phyloP scores from a whole-genome alignment of 164 flowering plant species.

The Piper betle region DNA sequence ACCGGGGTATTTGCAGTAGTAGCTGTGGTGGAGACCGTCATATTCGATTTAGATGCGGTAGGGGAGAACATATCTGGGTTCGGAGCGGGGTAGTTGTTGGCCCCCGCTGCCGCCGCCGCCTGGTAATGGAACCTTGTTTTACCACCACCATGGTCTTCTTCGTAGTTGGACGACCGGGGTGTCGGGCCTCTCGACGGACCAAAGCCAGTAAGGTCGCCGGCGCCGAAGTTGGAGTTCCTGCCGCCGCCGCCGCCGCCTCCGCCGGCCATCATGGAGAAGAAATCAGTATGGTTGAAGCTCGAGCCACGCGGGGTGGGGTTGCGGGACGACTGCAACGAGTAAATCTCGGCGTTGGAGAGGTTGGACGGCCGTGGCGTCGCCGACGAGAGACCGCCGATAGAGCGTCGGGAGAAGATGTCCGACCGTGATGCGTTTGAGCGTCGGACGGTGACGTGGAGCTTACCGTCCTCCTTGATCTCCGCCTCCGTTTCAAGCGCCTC shows the following conservation, averaged over 20 bases:
- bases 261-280: conserved; percentile 61
- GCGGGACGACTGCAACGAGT: conserved; percentile 10
- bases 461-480: conserved; percentile 71
- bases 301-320: conserved; percentile 14
- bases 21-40: neutral
- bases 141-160: conserved; percentile 46
- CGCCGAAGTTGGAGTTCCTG: conserved; percentile 36
- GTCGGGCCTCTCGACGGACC: conserved; percentile 53
- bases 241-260: too few species aligned
- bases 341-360: conserved; percentile 15
- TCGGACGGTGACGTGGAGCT: conserved; percentile 75
- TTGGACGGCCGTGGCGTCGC: conserved; percentile 53
- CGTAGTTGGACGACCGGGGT: conserved; percentile 69
- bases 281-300: conserved; percentile 13
- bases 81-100: conserved; percentile 59
- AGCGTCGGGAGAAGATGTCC: conserved; percentile 63
- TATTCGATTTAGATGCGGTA: conserved; percentile 13
- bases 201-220: conserved; percentile 15
- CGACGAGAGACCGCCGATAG: conserved; percentile 40
- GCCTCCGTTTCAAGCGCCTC: conserved; percentile 68
- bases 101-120: conserved; percentile 9
- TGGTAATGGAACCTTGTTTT: conserved; percentile 25
- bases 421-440: conserved; percentile 76
- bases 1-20: too few species aligned
- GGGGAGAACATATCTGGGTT: conserved; percentile 84